Evolutionary conservation across 2,329 filamentous ascomycete species (phyloP).

Genomic region (Dryadomyces quercivorus): DNA sequence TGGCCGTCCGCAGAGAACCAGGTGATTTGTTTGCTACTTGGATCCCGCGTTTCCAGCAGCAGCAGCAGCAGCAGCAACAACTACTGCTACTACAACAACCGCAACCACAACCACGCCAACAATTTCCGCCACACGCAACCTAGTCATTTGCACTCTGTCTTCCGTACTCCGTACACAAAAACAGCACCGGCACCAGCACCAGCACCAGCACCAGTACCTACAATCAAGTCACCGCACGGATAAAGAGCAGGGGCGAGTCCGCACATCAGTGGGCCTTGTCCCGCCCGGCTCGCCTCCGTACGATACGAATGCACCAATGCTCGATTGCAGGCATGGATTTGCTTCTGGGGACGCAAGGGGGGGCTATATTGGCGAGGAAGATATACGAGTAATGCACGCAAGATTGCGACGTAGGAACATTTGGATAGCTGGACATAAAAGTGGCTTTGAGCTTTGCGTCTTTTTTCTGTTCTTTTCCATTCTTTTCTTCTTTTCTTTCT

Average conservation of each 20-base stretch:
- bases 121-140: not conserved
- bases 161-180: no score
- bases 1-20: constrained; percentile 24
- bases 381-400: no score
- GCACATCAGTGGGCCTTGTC: not conserved
- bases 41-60: constrained; percentile 16
- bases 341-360: no score
- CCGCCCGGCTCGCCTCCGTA: not conserved
- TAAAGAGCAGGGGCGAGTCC: not conserved
- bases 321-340: no score
- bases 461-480: not conserved
- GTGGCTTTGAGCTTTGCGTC: not conserved
- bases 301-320: not conserved
- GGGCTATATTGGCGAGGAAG: no score
- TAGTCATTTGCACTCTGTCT: not conserved
- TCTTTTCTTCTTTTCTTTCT: not conserved
- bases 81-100: not conserved
- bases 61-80: not conserved
- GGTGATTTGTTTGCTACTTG: constrained; percentile 21
- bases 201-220: not conserved
- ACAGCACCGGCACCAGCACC: no score
- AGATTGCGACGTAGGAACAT: no score
- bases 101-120: not conserved
- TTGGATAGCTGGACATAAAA: not conserved
- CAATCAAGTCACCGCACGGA: not conserved